phyloP scores from a whole-genome alignment of 1,284 basidiomycete genomes.

The Dichomitus squalens region DNA sequence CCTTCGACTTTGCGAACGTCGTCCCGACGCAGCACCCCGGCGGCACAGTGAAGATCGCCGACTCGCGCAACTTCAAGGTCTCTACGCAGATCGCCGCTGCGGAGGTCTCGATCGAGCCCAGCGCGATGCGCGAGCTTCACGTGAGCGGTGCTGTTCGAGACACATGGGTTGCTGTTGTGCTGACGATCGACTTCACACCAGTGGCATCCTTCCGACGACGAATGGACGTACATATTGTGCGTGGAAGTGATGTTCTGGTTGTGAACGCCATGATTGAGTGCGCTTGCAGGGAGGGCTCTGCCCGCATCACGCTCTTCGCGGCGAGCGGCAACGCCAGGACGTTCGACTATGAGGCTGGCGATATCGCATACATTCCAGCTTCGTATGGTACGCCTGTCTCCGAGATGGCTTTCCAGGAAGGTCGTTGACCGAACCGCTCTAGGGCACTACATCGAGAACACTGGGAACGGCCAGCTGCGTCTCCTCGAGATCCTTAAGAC shows the following conservation, averaged over 20 bases:
- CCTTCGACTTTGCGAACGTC: slow-evolving; percentile 53
- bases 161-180: neutral
- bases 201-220: slow-evolving; percentile 75
- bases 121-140: slow-evolving; percentile 61
- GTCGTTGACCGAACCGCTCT: neutral
- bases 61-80: slow-evolving; percentile 57
- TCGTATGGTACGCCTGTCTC: slow-evolving; percentile 42
- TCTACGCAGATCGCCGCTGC: slow-evolving; percentile 57
- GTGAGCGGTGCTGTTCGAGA: slow-evolving; percentile 36
- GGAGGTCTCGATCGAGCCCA: slow-evolving; percentile 58
- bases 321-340: slow-evolving; percentile 63
- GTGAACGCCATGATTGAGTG: neutral
- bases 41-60: slow-evolving; percentile 63
- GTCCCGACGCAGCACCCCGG: slow-evolving; percentile 45
- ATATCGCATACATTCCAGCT: slow-evolving; percentile 58
- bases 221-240: slow-evolving; percentile 45
- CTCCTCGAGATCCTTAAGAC: slow-evolving; percentile 68
- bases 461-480: slow-evolving; percentile 58
- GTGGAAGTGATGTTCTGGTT: neutral
- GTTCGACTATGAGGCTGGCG: slow-evolving; percentile 66
- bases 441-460: slow-evolving; percentile 74
- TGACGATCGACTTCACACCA: slow-evolving; percentile 27
- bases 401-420: neutral
- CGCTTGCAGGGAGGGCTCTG: slow-evolving; percentile 50
- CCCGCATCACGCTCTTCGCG: slow-evolving; percentile 67